phyloP scores from a whole-genome alignment of 108 stramenopile species.

The Nitzschia putrida region DNA sequence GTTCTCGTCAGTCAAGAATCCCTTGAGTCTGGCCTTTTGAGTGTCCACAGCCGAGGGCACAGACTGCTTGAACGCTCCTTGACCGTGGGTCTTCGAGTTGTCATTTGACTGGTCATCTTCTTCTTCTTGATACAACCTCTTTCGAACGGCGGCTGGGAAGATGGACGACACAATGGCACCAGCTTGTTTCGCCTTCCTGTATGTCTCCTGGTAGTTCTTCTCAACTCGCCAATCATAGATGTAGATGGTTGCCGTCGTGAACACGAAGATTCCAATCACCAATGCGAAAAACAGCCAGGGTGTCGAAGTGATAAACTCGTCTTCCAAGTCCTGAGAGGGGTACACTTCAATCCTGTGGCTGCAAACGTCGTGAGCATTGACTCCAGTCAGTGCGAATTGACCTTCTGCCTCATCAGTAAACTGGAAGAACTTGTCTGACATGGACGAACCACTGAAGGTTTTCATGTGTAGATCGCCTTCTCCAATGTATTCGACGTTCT shows the following conservation, averaged over 20 bases:
- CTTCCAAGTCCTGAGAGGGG: conserved; percentile 47
- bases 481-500: conserved; percentile 43
- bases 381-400: not conserved
- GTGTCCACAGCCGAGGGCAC: conserved; percentile 13
- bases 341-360: conserved; percentile 49
- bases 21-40: conserved; percentile 14
- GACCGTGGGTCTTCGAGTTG: conserved; percentile 2
- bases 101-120: conserved; percentile 3
- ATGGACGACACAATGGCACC: conserved; percentile 30
- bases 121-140: conserved; percentile 24
- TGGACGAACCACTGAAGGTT: conserved; percentile 14
- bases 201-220: conserved; percentile 14
- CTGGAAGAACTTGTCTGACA: not conserved
- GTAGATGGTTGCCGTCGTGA: conserved; percentile 5
- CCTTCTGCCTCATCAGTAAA: not conserved
- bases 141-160: conserved; percentile 27
- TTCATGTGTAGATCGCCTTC: conserved; percentile 51
- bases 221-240: conserved; percentile 17
- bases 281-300: conserved; percentile 10
- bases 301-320: conserved; percentile 37
- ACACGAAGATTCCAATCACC: not conserved
- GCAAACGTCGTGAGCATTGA: conserved; percentile 20
- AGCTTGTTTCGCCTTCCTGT: conserved; percentile 9
- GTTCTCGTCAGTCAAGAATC: conserved; percentile 9
- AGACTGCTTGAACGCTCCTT: conserved; percentile 14